phyloP scores from a whole-genome alignment of 164 flowering plant species.

The Umbilicus rupestris region DNA sequence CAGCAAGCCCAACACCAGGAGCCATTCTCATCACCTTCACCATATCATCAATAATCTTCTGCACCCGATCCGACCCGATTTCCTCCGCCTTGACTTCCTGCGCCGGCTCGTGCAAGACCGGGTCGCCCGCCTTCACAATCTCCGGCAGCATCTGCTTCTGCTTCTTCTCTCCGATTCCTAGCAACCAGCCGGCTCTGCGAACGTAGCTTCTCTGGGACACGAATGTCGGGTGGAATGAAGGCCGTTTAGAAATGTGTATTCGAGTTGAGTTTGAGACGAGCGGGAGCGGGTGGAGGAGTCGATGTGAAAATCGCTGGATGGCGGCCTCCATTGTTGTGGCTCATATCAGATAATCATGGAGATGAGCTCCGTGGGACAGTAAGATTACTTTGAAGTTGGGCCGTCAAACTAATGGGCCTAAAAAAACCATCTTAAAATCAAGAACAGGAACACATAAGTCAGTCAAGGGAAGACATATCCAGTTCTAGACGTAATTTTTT shows the following conservation, averaged over 20 bases:
- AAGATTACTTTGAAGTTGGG: too few relatives aligned
- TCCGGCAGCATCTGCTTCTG: conserved; percentile 30
- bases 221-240: neutral
- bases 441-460: too few relatives aligned
- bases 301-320: conserved; percentile 26
- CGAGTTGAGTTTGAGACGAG: conserved; percentile 10
- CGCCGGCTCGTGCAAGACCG: conserved; percentile 85
- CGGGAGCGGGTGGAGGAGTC: conserved; percentile 18
- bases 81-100: conserved; percentile 51
- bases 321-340: conserved; percentile 16
- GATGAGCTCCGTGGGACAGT: too few relatives aligned
- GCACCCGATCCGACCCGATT: conserved; percentile 66
- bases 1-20: conserved; percentile 98
- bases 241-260: conserved; percentile 6
- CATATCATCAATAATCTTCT: conserved; percentile 85
- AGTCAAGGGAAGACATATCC: too few relatives aligned
- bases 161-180: conserved; percentile 57
- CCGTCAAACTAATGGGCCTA: too few relatives aligned
- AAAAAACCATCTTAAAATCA: too few relatives aligned
- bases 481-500: too few relatives aligned
- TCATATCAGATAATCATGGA: neutral
- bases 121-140: conserved; percentile 83
- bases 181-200: conserved; percentile 62
- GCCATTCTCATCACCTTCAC: conserved; percentile 62
- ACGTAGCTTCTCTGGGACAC: conserved; percentile 14